These are phyloP conservation scores for Beauveria asiatica DNA, from an alignment of 2,329 filamentous ascomycete species.

Conservation along the genomic window DNA sequence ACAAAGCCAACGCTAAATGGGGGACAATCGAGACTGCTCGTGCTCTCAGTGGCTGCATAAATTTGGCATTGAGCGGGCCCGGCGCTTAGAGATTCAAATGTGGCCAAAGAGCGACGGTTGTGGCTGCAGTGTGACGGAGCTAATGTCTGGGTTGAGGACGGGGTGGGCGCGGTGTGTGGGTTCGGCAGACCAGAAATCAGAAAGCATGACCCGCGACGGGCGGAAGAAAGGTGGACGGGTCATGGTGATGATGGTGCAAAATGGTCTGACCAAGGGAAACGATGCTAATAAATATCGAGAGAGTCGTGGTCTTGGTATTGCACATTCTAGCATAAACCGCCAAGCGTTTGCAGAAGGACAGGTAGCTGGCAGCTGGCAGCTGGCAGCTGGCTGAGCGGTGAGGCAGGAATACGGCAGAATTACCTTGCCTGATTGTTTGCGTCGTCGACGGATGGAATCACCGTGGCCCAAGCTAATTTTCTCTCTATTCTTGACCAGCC, in stretches of 20 bases:
- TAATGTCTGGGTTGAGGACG: slow-evolving; percentile 9
- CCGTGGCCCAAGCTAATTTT: no score
- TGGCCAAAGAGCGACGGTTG: slow-evolving; percentile 11
- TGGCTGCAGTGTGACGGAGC: slow-evolving; percentile 10
- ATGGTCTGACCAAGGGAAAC: background rate
- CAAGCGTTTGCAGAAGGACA: background rate
- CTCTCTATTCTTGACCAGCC: background rate
- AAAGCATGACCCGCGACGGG: background rate
- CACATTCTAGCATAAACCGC: background rate
- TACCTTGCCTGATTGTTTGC: background rate
- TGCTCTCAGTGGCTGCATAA: slow-evolving; percentile 19
- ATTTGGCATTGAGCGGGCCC: slow-evolving; percentile 20
- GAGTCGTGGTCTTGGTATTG: background rate
- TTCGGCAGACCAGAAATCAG: background rate
- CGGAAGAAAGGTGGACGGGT: background rate
- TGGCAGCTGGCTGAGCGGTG: slow-evolving; percentile 1
- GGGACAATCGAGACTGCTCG: slow-evolving; percentile 12
- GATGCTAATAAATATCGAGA: background rate
- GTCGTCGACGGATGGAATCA: no score
- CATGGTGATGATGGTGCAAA: background rate
- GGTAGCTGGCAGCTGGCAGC: background rate
- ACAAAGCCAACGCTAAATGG: slow-evolving; percentile 18
- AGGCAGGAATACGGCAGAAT: background rate
- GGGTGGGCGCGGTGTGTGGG: background rate
- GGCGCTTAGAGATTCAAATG: slow-evolving; percentile 18